phyloP scores from a whole-genome alignment of 2,329 filamentous ascomycete genomes.

The Escovopsis weberi region DNA sequence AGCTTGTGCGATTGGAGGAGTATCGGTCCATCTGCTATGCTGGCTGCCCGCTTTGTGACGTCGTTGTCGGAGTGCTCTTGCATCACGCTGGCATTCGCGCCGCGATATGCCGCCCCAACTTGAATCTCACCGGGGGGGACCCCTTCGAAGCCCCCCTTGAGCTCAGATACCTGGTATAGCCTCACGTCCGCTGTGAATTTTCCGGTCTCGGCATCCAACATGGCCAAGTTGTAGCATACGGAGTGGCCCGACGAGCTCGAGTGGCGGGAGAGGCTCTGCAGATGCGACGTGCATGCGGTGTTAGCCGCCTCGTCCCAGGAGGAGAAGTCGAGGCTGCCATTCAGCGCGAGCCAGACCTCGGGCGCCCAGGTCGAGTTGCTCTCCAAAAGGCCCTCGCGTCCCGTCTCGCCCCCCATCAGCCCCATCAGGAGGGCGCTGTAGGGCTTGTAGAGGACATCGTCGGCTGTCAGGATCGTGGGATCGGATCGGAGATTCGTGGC shows the following conservation, averaged over 20 bases:
- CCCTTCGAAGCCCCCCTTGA: slow-evolving; percentile 37
- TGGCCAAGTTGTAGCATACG: slow-evolving; percentile 70
- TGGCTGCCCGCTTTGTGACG: slow-evolving; percentile 10
- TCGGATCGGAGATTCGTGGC: slow-evolving; percentile 8
- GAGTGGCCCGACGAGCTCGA: slow-evolving; percentile 64
- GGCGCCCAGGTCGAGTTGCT: slow-evolving; percentile 8
- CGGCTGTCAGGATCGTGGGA: slow-evolving; percentile 12
- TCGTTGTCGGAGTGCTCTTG: slow-evolving; percentile 5
- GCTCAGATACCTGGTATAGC: slow-evolving; percentile 52
- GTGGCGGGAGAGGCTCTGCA: slow-evolving; percentile 40
- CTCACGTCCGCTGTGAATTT: slow-evolving; percentile 65
- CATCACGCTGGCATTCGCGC: slow-evolving; percentile 27
- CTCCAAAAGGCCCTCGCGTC: background rate
- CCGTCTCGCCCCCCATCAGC: slow-evolving; percentile 1
- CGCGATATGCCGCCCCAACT: slow-evolving; percentile 39
- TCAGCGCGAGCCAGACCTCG: slow-evolving; percentile 22
- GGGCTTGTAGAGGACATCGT: slow-evolving; percentile 17
- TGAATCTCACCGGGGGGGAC: slow-evolving; percentile 37
- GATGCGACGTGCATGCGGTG: slow-evolving; percentile 42
- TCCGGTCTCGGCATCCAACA: slow-evolving; percentile 51
- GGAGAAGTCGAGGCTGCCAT: slow-evolving; percentile 36
- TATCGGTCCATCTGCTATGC: slow-evolving; percentile 14
- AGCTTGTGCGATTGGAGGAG: slow-evolving; percentile 52
- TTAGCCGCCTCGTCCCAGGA: slow-evolving; percentile 42
- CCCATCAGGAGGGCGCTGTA: slow-evolving; percentile 11